Conservation (phyloP, 495 filamentous ascomycete species). For the Penicillium paradoxum region DNA sequence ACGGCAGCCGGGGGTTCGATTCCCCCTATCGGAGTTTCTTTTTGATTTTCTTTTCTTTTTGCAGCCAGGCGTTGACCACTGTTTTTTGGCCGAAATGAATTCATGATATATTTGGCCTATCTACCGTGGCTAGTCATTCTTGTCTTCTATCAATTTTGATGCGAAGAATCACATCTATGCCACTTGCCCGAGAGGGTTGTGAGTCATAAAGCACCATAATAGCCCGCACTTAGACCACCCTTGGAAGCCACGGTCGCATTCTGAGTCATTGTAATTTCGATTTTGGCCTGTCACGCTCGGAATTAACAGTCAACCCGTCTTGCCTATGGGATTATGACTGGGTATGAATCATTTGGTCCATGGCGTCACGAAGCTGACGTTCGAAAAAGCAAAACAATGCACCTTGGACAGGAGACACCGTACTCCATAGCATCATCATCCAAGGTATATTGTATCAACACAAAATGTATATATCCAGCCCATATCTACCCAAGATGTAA, state of each 20-base stretch:
- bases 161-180: no score
- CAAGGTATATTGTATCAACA: neutral
- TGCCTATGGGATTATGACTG: neutral
- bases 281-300: neutral
- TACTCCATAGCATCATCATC: no score
- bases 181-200: no score
- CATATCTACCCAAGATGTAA: no score
- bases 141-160: no score
- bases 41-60: slow-evolving; percentile 4
- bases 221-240: no score
- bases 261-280: neutral
- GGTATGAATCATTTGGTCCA: neutral
- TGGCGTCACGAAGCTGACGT: neutral
- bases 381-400: neutral
- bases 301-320: neutral
- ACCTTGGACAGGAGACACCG: no score
- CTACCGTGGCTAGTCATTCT: no score
- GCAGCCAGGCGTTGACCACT: no score
- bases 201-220: no score
- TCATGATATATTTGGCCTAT: no score
- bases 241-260: neutral
- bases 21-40: slow-evolving; percentile 34
- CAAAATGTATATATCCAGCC: neutral
- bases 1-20: slow-evolving; percentile 40
- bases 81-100: no score